Percentiles rank a stretch among this genome's conserved stretches.
Conservation (phyloP, 768 basidiomycete genomes). For the Gymnopilus dilepis region DNA sequence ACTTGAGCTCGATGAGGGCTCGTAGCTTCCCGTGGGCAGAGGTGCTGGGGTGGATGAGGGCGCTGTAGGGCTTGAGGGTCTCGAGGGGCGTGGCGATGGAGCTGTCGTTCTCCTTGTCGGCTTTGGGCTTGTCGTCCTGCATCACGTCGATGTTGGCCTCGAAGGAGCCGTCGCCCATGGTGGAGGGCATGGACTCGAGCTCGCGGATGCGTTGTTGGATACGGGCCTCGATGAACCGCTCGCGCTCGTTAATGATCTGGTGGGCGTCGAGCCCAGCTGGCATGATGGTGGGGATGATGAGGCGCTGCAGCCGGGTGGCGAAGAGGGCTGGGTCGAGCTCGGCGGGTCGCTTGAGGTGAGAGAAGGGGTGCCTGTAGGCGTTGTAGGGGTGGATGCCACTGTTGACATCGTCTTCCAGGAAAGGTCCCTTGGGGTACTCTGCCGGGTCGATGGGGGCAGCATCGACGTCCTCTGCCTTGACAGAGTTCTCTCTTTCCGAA, state of each 20-base stretch:
- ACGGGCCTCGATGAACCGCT: conserved; percentile 88
- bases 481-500: conserved; percentile 41
- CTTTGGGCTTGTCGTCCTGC: conserved; percentile 39
- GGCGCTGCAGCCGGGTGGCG: conserved; percentile 76
- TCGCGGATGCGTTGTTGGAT: conserved; percentile 89
- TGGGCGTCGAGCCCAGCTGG: conserved; percentile 93
- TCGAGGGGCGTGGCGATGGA: conserved; percentile 30
- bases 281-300: conserved; percentile 88
- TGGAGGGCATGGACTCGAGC: conserved; percentile 78
- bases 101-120: conserved; percentile 48
- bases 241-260: conserved; percentile 88
- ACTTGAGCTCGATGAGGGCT: conserved; percentile 92
- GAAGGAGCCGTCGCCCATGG: conserved; percentile 78
- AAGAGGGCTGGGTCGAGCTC: conserved; percentile 66
- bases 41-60: conserved; percentile 60
- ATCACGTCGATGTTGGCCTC: conserved; percentile 49
- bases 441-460: conserved; percentile 50
- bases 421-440: conserved; percentile 74
- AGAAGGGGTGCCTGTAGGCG: conserved; percentile 84
- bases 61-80: conserved; percentile 34
- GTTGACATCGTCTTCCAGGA: conserved; percentile 77
- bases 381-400: conserved; percentile 94
- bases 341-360: conserved; percentile 71
- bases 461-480: conserved; percentile 64
- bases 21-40: conserved; percentile 82